Evolutionary conservation across 2,329 filamentous ascomycete genomes (phyloP).

Genomic region (Podosphaera xanthii): DNA sequence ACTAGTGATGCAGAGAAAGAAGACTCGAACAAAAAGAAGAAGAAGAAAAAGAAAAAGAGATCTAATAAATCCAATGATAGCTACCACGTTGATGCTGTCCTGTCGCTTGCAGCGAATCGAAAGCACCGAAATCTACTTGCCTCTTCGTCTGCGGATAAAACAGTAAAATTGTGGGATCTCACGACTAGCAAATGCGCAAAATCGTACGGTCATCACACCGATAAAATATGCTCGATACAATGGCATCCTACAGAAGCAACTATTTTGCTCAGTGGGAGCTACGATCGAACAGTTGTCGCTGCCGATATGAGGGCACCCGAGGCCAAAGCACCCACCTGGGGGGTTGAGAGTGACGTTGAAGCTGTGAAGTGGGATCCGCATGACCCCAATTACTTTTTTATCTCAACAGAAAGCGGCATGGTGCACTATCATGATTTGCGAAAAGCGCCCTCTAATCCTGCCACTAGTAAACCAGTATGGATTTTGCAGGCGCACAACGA

Average conservation of each 20-base stretch:
- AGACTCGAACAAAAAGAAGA: conserved; percentile 35
- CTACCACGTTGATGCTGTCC: conserved; percentile 83
- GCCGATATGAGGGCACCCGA: conserved; percentile 90
- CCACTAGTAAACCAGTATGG: conserved; percentile 70
- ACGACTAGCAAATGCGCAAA: conserved; percentile 83
- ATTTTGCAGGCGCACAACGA: conserved; percentile 88
- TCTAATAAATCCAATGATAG: conserved; percentile 68
- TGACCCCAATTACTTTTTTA: conserved; percentile 80
- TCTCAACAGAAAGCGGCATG: conserved; percentile 76
- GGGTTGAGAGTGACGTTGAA: conserved; percentile 89
- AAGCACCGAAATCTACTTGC: conserved; percentile 86
- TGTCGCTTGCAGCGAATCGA: conserved; percentile 77
- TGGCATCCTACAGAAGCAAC: conserved; percentile 84
- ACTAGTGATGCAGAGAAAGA: conserved; percentile 25
- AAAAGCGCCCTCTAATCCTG: conserved; percentile 47
- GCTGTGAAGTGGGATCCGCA: conserved; percentile 83
- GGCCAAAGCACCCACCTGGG: conserved; percentile 62
- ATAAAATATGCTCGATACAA: conserved; percentile 89
- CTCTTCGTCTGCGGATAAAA: conserved; percentile 88
- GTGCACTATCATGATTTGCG: conserved; percentile 84
- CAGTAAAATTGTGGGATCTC: conserved; percentile 93
- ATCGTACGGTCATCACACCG: conserved; percentile 85
- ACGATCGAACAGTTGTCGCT: conserved; percentile 84
- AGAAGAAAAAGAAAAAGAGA: conserved; percentile 84
- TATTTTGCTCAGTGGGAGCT: conserved; percentile 74